Conservation (phyloP, 2,329 filamentous ascomycete species). For the Penicillium aurantiogriseum region DNA sequence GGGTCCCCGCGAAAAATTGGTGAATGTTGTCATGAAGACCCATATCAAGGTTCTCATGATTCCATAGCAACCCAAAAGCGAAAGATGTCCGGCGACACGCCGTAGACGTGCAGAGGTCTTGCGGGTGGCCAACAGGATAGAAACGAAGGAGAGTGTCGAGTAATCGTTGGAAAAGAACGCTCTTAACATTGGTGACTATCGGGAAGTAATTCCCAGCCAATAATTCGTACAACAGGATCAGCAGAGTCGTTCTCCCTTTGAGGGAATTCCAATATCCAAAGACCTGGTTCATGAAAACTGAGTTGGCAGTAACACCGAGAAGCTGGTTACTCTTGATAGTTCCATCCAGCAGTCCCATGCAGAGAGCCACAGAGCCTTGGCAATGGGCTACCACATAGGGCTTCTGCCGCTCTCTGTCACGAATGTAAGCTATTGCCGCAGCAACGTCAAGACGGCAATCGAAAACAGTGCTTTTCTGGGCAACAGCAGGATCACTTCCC, state of each 20-base stretch:
- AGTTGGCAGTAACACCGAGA: slow-evolving; percentile 21
- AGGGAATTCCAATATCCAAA: slow-evolving; percentile 21
- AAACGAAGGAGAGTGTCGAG: slow-evolving; percentile 30
- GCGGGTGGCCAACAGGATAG: slow-evolving; percentile 31
- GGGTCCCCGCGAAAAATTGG: slow-evolving; percentile 30
- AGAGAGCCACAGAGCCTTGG: slow-evolving; percentile 18
- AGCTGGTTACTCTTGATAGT: slow-evolving; percentile 16
- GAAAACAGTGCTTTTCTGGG: background rate
- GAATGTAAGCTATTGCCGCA: slow-evolving; percentile 17
- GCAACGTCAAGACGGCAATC: slow-evolving; percentile 12
- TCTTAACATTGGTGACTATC: background rate
- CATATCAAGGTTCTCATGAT: slow-evolving; percentile 35
- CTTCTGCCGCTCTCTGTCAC: slow-evolving; percentile 6
- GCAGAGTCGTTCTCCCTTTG: slow-evolving; percentile 2
- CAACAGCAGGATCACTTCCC: background rate
- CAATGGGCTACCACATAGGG: slow-evolving; percentile 23
- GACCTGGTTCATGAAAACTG: slow-evolving; percentile 23
- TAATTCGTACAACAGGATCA: slow-evolving; percentile 5
- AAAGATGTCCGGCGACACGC: slow-evolving; percentile 36
- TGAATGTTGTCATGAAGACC: slow-evolving; percentile 31
- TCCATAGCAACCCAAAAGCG: slow-evolving; percentile 38
- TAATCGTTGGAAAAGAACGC: slow-evolving; percentile 13
- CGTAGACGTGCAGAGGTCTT: slow-evolving; percentile 34
- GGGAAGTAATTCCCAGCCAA: slow-evolving; percentile 18
- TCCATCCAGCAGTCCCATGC: slow-evolving; percentile 20